These are phyloP conservation scores for Penicillium sclerotigenum DNA, from an alignment of 2,329 filamentous ascomycete species.

Conservation along the genomic window DNA sequence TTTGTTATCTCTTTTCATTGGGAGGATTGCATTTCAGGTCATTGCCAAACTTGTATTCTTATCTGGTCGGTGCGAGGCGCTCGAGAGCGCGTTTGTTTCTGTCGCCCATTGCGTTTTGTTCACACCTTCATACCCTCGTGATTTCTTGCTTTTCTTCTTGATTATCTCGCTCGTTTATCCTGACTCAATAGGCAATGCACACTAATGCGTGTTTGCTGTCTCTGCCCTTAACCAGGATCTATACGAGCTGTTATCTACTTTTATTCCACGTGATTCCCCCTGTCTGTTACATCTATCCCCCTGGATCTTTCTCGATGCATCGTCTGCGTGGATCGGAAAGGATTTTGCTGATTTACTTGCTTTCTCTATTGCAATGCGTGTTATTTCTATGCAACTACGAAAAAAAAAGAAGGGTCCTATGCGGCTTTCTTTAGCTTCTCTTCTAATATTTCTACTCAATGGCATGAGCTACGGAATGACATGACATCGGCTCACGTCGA, in stretches of 20 bases:
- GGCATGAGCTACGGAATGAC: conserved; percentile 16
- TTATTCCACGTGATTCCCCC: conserved; percentile 31
- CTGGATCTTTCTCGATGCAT: conserved; percentile 28
- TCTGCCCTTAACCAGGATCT: conserved; percentile 21
- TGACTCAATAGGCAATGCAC: conserved; percentile 7
- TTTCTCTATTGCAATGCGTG: conserved; percentile 9
- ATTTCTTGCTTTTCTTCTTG: conserved; percentile 18
- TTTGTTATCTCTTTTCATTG: conserved; percentile 26
- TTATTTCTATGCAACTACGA: conserved; percentile 12
- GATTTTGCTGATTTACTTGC: conserved; percentile 19
- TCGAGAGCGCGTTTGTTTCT: conserved; percentile 21
- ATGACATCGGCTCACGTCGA: conserved; percentile 9
- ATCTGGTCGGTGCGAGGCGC: conserved; percentile 25
- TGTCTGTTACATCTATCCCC: conserved; percentile 24
- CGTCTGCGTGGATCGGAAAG: conserved; percentile 27
- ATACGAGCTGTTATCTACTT: conserved; percentile 27
- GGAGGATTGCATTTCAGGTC: conserved; percentile 33
- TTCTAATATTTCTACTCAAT: conserved; percentile 12
- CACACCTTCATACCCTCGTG: conserved; percentile 35
- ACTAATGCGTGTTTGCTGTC: conserved; percentile 5
- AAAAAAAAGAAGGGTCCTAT: conserved; percentile 13
- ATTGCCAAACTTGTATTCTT: conserved; percentile 29
- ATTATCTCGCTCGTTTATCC: conserved; percentile 12
- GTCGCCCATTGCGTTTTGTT: conserved; percentile 24
- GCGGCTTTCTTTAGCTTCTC: conserved; percentile 13